phyloP scores from a whole-genome alignment of 768 basidiomycete species.

The Suillus placidus region DNA sequence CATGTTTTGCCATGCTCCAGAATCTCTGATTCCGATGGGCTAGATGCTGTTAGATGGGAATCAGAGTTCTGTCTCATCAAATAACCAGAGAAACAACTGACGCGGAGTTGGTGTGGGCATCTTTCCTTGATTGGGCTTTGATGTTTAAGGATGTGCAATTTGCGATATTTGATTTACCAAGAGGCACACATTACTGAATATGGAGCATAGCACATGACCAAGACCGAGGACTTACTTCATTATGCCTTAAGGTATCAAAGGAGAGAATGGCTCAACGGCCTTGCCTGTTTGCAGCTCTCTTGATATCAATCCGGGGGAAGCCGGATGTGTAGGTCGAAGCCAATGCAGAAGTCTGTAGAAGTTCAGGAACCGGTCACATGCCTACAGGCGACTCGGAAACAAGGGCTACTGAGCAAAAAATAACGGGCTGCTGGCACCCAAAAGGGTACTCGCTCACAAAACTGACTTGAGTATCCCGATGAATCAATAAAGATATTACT shows the following conservation, averaged over 20 bases:
- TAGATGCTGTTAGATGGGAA: too few relatives aligned
- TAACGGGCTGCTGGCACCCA: not conserved
- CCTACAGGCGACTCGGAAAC: not conserved
- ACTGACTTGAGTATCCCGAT: not conserved
- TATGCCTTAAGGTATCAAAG: not conserved
- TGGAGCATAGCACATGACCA: not conserved
- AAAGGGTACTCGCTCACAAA: not conserved
- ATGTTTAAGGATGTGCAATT: not conserved
- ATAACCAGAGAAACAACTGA: not conserved
- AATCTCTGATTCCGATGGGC: not conserved
- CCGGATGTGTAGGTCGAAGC: not conserved
- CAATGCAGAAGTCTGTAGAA: not conserved
- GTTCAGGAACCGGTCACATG: not conserved
- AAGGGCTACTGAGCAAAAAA: not conserved
- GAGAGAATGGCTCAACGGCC: not conserved
- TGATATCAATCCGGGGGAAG: not conserved
- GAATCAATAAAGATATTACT: not conserved
- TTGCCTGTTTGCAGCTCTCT: not conserved
- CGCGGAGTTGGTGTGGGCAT: conserved; percentile 7
- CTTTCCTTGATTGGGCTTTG: not conserved
- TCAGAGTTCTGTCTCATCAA: conserved; percentile 8
- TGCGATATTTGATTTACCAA: not conserved
- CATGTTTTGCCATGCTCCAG: conserved; percentile 4
- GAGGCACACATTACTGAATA: not conserved
- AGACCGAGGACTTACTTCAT: conserved; percentile 6